phyloP scores from a whole-genome alignment of 257 asterid genomes.

The Solanum tarapatanum region DNA sequence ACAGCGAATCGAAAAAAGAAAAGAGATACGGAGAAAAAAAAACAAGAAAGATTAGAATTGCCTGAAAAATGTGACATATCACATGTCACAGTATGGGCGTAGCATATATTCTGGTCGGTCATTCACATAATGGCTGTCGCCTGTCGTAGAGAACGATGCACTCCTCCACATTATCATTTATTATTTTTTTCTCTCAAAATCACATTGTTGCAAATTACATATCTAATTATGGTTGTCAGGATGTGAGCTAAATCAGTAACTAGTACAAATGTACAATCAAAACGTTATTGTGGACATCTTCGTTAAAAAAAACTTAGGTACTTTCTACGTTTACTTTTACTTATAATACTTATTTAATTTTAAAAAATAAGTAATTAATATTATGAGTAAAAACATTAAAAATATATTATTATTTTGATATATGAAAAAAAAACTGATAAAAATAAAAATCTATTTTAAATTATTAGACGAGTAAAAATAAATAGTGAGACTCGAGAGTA shows the following conservation, averaged over 20 bases:
- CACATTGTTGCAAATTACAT: neutral
- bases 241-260: neutral
- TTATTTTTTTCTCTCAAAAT: neutral
- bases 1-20: neutral
- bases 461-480: neutral
- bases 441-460: no score
- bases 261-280: neutral
- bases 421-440: no score
- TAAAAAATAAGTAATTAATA: no score
- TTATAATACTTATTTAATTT: no score
- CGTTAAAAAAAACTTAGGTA: neutral
- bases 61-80: neutral
- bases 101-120: neutral
- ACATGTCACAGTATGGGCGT: neutral
- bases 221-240: neutral
- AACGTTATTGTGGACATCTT: neutral
- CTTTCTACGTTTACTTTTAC: no score
- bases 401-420: no score
- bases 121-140: neutral
- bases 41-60: neutral
- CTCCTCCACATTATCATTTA: neutral
- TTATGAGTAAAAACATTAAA: no score
- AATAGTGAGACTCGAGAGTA: no score
- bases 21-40: no score
- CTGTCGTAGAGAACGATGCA: neutral